These are phyloP conservation scores for Musa beccarii DNA, from an alignment of 176 grass and related monocot species.

Conservation along the genomic window DNA sequence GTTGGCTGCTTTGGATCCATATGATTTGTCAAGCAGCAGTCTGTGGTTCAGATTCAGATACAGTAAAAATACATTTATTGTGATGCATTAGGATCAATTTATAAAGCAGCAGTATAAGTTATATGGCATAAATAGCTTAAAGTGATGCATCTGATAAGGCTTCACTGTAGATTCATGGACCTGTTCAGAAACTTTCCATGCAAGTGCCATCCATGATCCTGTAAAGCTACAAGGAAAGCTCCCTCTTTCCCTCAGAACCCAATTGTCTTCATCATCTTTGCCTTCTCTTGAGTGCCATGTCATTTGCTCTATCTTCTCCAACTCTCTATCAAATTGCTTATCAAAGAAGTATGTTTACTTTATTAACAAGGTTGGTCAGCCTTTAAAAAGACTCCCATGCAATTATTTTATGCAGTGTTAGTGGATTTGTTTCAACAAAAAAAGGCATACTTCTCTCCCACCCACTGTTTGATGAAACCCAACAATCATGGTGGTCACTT, in stretches of 20 bases:
- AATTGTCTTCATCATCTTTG: slow-evolving; percentile 20
- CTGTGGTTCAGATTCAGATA: too few species aligned
- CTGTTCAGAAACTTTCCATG: background rate
- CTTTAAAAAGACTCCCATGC: slow-evolving; percentile 47
- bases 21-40: too few species aligned
- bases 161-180: background rate
- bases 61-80: too few species aligned
- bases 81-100: too few species aligned
- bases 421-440: too few species aligned
- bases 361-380: slow-evolving; percentile 29
- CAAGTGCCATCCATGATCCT: slow-evolving; percentile 1
- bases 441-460: too few species aligned
- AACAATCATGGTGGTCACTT: background rate
- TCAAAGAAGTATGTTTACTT: slow-evolving; percentile 45
- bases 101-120: too few species aligned
- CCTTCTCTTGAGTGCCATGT: slow-evolving; percentile 3
- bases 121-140: background rate
- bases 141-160: background rate
- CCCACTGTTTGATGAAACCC: too few species aligned
- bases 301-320: background rate
- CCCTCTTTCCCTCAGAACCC: background rate
- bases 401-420: background rate
- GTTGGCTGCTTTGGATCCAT: background rate
- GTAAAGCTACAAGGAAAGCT: background rate
- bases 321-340: slow-evolving; percentile 34